Conservation (phyloP, 805 yeast species). For the Myxozyma sirexii region DNA sequence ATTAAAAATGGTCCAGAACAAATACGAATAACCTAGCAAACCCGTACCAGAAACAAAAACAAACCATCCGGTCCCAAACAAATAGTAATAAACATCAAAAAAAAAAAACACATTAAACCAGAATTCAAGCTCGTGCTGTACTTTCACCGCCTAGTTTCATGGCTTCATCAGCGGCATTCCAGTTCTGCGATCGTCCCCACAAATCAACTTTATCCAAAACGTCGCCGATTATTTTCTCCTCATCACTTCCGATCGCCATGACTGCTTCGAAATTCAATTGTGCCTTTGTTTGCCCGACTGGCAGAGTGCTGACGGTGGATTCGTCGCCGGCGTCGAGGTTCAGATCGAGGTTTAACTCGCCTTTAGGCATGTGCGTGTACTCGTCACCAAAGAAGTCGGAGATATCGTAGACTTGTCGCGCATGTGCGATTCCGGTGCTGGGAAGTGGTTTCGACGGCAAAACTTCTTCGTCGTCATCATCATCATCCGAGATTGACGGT, state of each 20-base stretch:
- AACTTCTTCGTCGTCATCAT: slow-evolving; percentile 5
- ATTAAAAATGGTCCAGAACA: too few relatives aligned
- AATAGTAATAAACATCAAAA: too few relatives aligned
- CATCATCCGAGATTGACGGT: too few relatives aligned
- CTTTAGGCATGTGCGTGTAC: neutral
- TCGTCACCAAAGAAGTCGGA: neutral
- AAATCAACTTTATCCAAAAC: slow-evolving; percentile 9
- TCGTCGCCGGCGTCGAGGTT: neutral
- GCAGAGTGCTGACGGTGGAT: neutral
- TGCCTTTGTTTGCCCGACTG: neutral
- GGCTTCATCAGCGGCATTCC: slow-evolving; percentile 22
- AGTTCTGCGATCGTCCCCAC: slow-evolving; percentile 20
- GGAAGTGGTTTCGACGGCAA: slow-evolving; percentile 3
- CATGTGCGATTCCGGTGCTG: neutral
- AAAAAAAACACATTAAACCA: too few relatives aligned
- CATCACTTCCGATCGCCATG: slow-evolving; percentile 5
- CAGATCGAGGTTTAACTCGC: neutral
- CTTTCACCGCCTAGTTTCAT: slow-evolving; percentile 7
- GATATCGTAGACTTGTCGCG: slow-evolving; percentile 1
- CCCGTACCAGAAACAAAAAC: too few relatives aligned
- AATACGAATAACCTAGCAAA: too few relatives aligned
- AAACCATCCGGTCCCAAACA: too few relatives aligned
- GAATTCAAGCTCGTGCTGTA: neutral
- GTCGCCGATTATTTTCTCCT: slow-evolving; percentile 11
- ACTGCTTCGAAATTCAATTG: neutral